Evolutionary conservation across 2,329 filamentous ascomycete species (phyloP), one percentile per base, ranked within the genome.

Genomic region (Botrytis squamosa): DNA sequence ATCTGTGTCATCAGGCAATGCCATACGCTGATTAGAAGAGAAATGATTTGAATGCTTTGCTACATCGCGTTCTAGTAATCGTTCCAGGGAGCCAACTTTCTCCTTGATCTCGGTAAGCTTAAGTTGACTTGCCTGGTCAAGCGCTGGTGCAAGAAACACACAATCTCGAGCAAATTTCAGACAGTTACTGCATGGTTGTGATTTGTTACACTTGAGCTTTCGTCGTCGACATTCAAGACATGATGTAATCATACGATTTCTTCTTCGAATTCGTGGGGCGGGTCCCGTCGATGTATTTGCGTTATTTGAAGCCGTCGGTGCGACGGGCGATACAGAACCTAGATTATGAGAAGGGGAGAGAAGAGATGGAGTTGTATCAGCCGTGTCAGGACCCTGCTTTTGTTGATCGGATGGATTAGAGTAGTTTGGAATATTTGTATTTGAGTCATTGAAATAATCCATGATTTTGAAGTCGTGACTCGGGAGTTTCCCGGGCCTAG

Each of bases 201-300:
- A 82, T 80, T 93, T 93, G 83, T 93, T 91, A 83, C 93, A 95
- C 81, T 92, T 93, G 73, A 94, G 85, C 82, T 95, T 95, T 59
- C 93, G 88, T 36, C 92, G 88, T 57, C 93, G 88, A 80, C 91
- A 93, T 81, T 92, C 89, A 49, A 91, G 86, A 80, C 90, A 93
- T 42, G 89, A 91, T 75, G 88, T 88, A 81, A 93, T 91, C 85
- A 91, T 87, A 79, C 89, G 86, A 84, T 91, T 88, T 76, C 90
- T 85, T 63, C 90, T 75, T 55, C 80, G 72, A 14, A 81, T 80
- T 38, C 77, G 76, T 10, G 79, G 76, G 64, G 77, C 72, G 14
- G 75, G 42, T 49, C 36, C 65, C 36, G 25, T 36, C 25, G 65
- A 55, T 67, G 46, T 55, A 29, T n/a, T 22, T 40, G 65, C 46